Conservation (phyloP, 2,329 filamentous ascomycete species). For the Colletotrichum shisoi region DNA sequence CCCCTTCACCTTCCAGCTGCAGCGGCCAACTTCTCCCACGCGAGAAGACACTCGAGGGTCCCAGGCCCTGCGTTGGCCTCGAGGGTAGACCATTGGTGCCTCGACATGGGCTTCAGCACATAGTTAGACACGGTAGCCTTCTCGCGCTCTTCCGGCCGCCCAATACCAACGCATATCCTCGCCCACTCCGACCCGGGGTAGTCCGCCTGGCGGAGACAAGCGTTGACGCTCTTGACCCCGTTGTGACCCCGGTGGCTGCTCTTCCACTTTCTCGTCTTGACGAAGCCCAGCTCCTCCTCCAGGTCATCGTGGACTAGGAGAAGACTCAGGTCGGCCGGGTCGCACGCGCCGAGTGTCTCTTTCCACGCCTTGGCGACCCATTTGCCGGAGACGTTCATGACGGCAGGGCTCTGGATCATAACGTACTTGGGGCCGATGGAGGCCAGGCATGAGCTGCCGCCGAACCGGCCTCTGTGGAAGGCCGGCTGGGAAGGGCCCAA, state of each 20-base stretch:
- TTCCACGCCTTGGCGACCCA: slow-evolving; percentile 73
- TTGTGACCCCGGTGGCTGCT: slow-evolving; percentile 76
- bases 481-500: slow-evolving; percentile 57
- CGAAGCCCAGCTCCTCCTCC: slow-evolving; percentile 72
- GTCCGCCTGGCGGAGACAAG: slow-evolving; percentile 54
- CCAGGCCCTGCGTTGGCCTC: slow-evolving; percentile 60
- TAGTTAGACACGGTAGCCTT: slow-evolving; percentile 74
- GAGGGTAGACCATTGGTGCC: slow-evolving; percentile 59
- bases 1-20: neutral
- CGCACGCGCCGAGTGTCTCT: slow-evolving; percentile 56
- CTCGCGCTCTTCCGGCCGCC: slow-evolving; percentile 76
- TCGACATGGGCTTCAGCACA: slow-evolving; percentile 74
- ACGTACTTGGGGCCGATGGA: slow-evolving; percentile 64
- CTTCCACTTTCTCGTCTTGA: slow-evolving; percentile 70
- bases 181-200: slow-evolving; percentile 56
- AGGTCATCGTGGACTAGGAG: slow-evolving; percentile 91
- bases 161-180: slow-evolving; percentile 84
- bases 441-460: slow-evolving; percentile 61
- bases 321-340: slow-evolving; percentile 56
- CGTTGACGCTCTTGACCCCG: slow-evolving; percentile 73
- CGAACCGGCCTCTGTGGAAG: slow-evolving; percentile 57
- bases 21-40: slow-evolving; percentile 49
- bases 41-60: slow-evolving; percentile 60
- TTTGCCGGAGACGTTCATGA: slow-evolving; percentile 86
- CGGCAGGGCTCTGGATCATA: slow-evolving; percentile 75